Evolutionary conservation across 75 land plant genomes (phyloP).

Genomic region (Picea sitchensis): DNA sequence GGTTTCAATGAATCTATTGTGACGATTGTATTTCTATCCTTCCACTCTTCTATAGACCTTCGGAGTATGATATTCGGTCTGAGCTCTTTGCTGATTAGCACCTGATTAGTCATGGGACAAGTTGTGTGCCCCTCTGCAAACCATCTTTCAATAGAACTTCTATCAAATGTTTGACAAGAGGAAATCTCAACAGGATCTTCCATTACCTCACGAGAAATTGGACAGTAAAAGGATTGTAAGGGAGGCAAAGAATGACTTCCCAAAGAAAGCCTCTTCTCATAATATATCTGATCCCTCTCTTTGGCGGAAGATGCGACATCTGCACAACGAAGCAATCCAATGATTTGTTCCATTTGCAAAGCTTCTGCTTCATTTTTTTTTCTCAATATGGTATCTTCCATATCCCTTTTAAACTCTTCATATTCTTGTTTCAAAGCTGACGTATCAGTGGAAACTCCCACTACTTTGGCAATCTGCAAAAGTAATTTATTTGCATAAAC

Average conservation of each 20-base stretch:
- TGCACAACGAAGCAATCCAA: constrained; percentile 49
- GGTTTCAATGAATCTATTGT: constrained; percentile 34
- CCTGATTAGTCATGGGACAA: constrained; percentile 62
- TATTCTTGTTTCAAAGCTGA: constrained; percentile 39
- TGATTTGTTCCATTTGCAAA: constrained; percentile 65
- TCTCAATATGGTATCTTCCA: constrained; percentile 41
- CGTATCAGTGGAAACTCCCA: constrained; percentile 54
- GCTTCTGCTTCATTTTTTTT: constrained; percentile 69
- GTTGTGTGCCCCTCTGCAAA: constrained; percentile 48
- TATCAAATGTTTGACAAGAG: constrained; percentile 68
- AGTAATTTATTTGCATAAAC: constrained; percentile 55
- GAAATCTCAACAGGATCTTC: constrained; percentile 73
- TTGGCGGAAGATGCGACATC: constrained; percentile 52
- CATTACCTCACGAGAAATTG: constrained; percentile 69
- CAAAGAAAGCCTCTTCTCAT: constrained; percentile 36
- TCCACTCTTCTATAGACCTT: constrained; percentile 78
- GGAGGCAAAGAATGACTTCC: constrained; percentile 56
- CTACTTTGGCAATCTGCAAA: constrained; percentile 48
- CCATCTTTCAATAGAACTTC: constrained; percentile 66
- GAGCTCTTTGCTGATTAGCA: constrained; percentile 36
- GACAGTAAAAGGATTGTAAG: constrained; percentile 64
- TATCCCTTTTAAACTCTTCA: constrained; percentile 52
- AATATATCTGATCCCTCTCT: constrained; percentile 45
- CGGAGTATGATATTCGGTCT: constrained; percentile 62
- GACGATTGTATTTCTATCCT: constrained; percentile 53